A percentile compares a stretch with the other conserved stretches of the same genome.
These are phyloP conservation scores for Tuber borchii DNA, from an alignment of 495 filamentous ascomycete species.

Conservation along the genomic window DNA sequence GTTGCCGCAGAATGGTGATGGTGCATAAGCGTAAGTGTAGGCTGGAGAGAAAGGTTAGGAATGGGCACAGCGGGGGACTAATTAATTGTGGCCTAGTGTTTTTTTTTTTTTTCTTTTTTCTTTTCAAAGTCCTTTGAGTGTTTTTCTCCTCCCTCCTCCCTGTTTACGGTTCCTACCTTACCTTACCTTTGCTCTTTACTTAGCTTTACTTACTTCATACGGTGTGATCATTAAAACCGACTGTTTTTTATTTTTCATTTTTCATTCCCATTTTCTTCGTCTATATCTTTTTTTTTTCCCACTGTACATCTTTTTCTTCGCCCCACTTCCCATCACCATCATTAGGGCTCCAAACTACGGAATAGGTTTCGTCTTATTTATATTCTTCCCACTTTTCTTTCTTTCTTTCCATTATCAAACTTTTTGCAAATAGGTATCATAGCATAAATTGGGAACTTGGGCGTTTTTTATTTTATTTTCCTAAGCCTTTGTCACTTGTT, in stretches of 20 bases:
- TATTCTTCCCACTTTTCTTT: conserved; percentile 21
- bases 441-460: conserved; percentile 1
- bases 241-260: conserved; percentile 21
- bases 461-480: neutral
- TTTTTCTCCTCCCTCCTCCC: neutral
- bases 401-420: conserved; percentile 16
- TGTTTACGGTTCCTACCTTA: neutral
- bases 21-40: neutral
- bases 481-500: conserved; percentile 1
- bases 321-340: neutral
- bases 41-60: neutral
- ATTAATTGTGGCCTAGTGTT: conserved; percentile 13
- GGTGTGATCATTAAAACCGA: conserved; percentile 1
- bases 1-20: conserved; percentile 24
- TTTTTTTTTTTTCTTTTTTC: conserved; percentile 1
- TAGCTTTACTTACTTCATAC: neutral
- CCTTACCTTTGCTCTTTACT: conserved; percentile 19
- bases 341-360: neutral
- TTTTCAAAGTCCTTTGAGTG: neutral
- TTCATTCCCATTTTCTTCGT: conserved; percentile 10
- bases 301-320: neutral
- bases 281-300: neutral
- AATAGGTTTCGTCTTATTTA: conserved; percentile 6
- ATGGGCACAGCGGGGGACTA: conserved; percentile 22
- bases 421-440: conserved; percentile 29